Percentiles rank a stretch among this genome's conserved stretches.
Conservation (phyloP, 148 eudicot genomes). For the Silene conica region DNA sequence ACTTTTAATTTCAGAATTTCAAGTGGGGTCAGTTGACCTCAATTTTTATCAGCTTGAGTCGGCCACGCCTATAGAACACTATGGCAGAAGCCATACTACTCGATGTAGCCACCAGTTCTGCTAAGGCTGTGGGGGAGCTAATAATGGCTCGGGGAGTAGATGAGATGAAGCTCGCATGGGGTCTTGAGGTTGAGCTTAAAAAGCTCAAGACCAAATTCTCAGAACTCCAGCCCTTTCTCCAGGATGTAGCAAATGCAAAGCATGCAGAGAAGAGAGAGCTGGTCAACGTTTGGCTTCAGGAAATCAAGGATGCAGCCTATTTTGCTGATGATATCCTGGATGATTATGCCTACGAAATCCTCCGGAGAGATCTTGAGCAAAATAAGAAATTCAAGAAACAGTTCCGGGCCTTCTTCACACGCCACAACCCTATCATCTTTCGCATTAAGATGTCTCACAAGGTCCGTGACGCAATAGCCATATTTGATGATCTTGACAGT, state of each 20-base stretch:
- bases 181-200: background rate
- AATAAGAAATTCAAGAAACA: background rate
- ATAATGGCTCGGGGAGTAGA: background rate
- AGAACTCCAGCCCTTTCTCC: background rate
- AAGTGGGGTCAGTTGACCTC: background rate
- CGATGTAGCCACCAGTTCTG: background rate
- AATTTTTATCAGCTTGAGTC: background rate
- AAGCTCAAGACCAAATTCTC: background rate
- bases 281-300: background rate
- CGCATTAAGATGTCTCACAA: background rate
- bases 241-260: background rate
- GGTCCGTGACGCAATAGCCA: background rate
- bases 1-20: background rate
- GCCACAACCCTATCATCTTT: background rate
- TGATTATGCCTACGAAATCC: conserved; percentile 9
- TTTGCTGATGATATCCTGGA: conserved; percentile 13
- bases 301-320: conserved; percentile 7
- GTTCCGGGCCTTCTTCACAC: conserved; percentile 2
- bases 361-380: background rate
- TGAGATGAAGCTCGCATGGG: background rate
- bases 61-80: background rate
- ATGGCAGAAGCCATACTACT: background rate
- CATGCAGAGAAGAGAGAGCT: background rate
- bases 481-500: background rate
- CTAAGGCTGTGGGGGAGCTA: background rate